Conservation (phyloP, 345 rosid genomes). For the Sonneratia alba region DNA sequence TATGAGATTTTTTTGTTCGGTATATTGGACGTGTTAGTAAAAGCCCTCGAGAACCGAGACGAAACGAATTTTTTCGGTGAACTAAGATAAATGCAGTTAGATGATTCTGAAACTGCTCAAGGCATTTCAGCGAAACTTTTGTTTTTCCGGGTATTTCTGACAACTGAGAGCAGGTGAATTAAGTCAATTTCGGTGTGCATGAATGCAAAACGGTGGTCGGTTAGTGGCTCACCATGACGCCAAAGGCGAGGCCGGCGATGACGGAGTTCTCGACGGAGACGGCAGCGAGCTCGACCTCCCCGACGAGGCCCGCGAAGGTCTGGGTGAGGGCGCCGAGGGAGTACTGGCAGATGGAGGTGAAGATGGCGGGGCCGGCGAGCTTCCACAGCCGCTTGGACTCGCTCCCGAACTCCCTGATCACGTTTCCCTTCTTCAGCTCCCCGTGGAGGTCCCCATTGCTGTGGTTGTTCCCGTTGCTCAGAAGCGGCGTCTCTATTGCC, state of each 20-base stretch:
- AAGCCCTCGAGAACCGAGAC: too few relatives aligned
- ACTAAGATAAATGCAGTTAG: too few relatives aligned
- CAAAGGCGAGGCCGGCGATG: slow-evolving; percentile 14
- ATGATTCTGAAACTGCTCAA: too few relatives aligned
- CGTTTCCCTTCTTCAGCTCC: neutral
- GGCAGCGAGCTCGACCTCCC: slow-evolving; percentile 81
- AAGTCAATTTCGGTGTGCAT: too few relatives aligned
- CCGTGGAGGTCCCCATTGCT: neutral
- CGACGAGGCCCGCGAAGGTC: slow-evolving; percentile 57
- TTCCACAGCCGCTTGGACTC: slow-evolving; percentile 76
- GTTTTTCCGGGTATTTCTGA: too few relatives aligned
- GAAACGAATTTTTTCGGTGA: too few relatives aligned
- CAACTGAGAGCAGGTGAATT: too few relatives aligned
- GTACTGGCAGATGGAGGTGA: slow-evolving; percentile 60
- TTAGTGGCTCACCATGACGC: slow-evolving; percentile 41
- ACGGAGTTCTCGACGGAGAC: slow-evolving; percentile 80
- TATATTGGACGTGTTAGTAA: too few relatives aligned
- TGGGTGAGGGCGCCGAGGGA: slow-evolving; percentile 86
- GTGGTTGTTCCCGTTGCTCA: neutral
- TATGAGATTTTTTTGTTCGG: too few relatives aligned
- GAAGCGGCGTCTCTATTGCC: slow-evolving; percentile 6
- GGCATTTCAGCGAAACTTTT: too few relatives aligned
- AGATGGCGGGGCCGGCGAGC: slow-evolving; percentile 80
- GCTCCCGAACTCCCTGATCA: slow-evolving; percentile 34
- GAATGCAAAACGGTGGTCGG: too few relatives aligned